A percentile compares a stretch with the other conserved stretches of the same genome.
phyloP scores from a whole-genome alignment of 1,139 yeast species.

The Suhomyces anneliseae region DNA sequence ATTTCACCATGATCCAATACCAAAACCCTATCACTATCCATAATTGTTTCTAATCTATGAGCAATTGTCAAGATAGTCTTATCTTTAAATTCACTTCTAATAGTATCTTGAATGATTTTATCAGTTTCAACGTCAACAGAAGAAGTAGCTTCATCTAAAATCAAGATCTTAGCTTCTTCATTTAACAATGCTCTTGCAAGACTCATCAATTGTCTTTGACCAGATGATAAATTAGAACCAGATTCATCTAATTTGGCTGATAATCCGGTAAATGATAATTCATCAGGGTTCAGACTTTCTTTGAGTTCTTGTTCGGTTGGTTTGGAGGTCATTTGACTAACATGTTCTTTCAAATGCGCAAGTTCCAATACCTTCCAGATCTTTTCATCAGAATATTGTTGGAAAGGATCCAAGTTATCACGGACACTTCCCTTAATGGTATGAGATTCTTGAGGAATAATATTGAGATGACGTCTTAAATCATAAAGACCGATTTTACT shows the following conservation, averaged over 20 bases:
- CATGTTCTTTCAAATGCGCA: conserved; percentile 31
- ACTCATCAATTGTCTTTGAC: conserved; percentile 39
- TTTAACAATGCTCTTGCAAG: conserved; percentile 39
- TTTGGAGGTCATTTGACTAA: conserved; percentile 22
- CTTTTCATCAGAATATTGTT: conserved; percentile 22
- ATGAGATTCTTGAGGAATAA: conserved; percentile 35
- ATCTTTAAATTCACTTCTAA: conserved; percentile 31
- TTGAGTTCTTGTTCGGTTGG: conserved; percentile 22
- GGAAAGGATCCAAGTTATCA: conserved; percentile 32
- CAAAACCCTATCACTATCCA: conserved; percentile 36
- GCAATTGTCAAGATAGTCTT: conserved; percentile 40
- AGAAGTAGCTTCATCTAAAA: conserved; percentile 41
- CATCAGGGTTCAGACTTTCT: conserved; percentile 17
- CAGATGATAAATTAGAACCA: conserved; percentile 38
- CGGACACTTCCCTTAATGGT: conserved; percentile 31
- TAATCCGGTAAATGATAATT: conserved; percentile 10
- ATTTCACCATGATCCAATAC: conserved; percentile 35
- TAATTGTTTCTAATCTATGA: conserved; percentile 37
- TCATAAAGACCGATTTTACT: conserved; percentile 27
- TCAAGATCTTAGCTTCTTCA: conserved; percentile 30
- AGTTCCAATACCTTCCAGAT: conserved; percentile 30
- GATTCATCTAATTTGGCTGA: conserved; percentile 30
- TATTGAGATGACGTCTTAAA: conserved; percentile 28
- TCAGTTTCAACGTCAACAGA: conserved; percentile 41
- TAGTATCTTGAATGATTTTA: conserved; percentile 35